A percentile compares a stretch with the other conserved stretches of the same genome.
Evolutionary conservation across 2,329 filamentous ascomycete genomes (phyloP).

Genomic region (Ophiocordyceps camponoti-rufipedis): DNA sequence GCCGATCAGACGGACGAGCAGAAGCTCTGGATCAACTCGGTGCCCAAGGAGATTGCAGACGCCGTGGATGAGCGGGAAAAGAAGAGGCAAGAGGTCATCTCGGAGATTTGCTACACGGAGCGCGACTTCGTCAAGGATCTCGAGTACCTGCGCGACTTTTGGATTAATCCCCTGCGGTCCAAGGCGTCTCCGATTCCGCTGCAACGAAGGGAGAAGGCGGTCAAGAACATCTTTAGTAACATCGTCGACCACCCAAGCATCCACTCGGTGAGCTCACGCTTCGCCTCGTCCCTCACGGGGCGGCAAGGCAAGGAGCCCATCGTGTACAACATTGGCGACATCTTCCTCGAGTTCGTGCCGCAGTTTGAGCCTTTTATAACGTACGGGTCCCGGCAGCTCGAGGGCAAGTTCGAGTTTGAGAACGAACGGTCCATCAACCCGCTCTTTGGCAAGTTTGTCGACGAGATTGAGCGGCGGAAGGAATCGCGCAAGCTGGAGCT

Average conservation of each 20-base stretch:
- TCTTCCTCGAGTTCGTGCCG: conserved; percentile 82
- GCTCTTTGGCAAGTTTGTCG: conserved; percentile 77
- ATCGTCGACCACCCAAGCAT: conserved; percentile 71
- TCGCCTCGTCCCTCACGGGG: conserved; percentile 75
- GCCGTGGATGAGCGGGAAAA: conserved; percentile 80
- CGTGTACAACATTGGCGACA: conserved; percentile 77
- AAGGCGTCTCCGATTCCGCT: conserved; percentile 77
- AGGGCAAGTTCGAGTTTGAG: conserved; percentile 96
- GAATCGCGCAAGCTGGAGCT: conserved; percentile 93
- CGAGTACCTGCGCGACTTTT: conserved; percentile 94
- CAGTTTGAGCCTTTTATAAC: conserved; percentile 91
- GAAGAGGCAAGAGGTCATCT: conserved; percentile 96
- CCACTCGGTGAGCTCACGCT: conserved; percentile 72
- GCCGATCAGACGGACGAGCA: conserved; percentile 77
- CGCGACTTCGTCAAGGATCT: conserved; percentile 97
- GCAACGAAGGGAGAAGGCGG: conserved; percentile 72
- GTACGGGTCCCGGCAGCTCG: conserved; percentile 89
- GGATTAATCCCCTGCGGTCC: conserved; percentile 81
- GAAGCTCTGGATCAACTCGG: conserved; percentile 98
- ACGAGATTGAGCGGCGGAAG: conserved; percentile 88
- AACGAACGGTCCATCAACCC: conserved; percentile 80
- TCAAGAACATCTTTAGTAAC: conserved; percentile 89
- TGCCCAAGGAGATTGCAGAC: conserved; percentile 86
- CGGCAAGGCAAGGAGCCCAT: conserved; percentile 82
- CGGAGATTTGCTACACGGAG: conserved; percentile 96